phyloP scores from a whole-genome alignment of 306 rosid genomes.

The Comarum palustre region DNA sequence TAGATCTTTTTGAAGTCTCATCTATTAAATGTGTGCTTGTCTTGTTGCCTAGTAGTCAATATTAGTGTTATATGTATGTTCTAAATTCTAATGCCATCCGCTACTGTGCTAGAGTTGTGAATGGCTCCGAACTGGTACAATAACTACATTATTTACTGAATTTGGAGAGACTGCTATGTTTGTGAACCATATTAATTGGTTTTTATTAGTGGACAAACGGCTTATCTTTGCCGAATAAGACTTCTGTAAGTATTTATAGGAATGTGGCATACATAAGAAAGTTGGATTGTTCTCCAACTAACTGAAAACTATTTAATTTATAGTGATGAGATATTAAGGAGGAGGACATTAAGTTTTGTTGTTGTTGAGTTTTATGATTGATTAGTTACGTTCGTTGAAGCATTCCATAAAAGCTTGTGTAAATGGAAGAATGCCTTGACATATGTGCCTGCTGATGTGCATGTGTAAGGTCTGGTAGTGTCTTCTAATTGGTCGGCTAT shows the following conservation, averaged over 20 bases:
- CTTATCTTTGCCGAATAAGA: not conserved
- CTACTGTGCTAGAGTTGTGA: not conserved
- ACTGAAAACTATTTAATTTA: not conserved
- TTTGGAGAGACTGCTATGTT: not conserved
- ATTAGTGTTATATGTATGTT: slow-evolving; percentile 15
- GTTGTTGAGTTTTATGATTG: not conserved
- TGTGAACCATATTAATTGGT: not conserved
- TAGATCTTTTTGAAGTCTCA: slow-evolving; percentile 9
- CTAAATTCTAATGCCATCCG: not conserved
- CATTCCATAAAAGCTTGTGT: not conserved
- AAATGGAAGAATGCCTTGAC: not conserved
- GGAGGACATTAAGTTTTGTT: not conserved
- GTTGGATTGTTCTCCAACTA: not conserved
- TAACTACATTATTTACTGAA: not conserved
- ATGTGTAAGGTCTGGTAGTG: not conserved
- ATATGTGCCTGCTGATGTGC: not conserved
- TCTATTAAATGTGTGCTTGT: slow-evolving; percentile 2
- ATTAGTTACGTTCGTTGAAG: not conserved
- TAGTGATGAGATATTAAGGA: not conserved
- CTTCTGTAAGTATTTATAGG: not conserved
- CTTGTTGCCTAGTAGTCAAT: slow-evolving; percentile 5
- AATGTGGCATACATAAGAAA: not conserved
- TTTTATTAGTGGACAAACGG: not conserved
- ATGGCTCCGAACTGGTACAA: too few relatives aligned
- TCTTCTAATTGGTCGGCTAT: not conserved